A percentile compares a stretch with the other conserved stretches of the same genome.
Evolutionary conservation across 2,329 filamentous ascomycete genomes (phyloP).

Genomic region (Microcyclospora tardicrescens): DNA sequence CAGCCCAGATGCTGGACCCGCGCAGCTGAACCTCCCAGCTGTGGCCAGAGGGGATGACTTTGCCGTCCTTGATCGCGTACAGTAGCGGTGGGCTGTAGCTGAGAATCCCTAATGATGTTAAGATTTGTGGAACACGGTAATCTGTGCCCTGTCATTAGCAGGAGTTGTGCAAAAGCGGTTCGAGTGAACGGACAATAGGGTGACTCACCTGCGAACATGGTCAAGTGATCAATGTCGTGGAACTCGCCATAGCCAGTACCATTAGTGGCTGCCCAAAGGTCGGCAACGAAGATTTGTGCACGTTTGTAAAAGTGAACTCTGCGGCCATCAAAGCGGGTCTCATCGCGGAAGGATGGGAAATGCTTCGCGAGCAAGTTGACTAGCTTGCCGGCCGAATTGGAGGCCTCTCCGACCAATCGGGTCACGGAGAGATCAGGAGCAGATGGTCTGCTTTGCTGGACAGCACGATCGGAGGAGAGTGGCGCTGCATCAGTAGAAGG

Average conservation of each 20-base stretch:
- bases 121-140: conserved; percentile 89
- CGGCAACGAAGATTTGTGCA: conserved; percentile 89
- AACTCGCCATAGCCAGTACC: conserved; percentile 70
- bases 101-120: conserved; percentile 69
- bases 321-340: conserved; percentile 59
- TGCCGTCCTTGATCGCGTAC: conserved; percentile 50
- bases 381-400: conserved; percentile 66
- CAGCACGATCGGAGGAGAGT: too few relatives aligned
- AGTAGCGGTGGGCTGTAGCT: conserved; percentile 73
- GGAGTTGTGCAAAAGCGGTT: neutral
- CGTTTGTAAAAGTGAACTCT: conserved; percentile 79
- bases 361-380: conserved; percentile 75
- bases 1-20: conserved; percentile 86
- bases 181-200: neutral
- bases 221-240: conserved; percentile 83
- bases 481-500: too few relatives aligned
- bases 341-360: conserved; percentile 79
- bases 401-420: conserved; percentile 60
- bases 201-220: conserved; percentile 70
- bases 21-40: conserved; percentile 78
- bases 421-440: conserved; percentile 40
- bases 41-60: conserved; percentile 56
- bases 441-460: neutral
- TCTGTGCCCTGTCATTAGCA: conserved; percentile 36
- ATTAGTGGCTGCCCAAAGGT: conserved; percentile 92